A percentile compares a stretch with the other conserved stretches of the same genome.
Conservation (phyloP, 1,139 yeast species). For the Hemisphaericaspora lyxosophila region DNA sequence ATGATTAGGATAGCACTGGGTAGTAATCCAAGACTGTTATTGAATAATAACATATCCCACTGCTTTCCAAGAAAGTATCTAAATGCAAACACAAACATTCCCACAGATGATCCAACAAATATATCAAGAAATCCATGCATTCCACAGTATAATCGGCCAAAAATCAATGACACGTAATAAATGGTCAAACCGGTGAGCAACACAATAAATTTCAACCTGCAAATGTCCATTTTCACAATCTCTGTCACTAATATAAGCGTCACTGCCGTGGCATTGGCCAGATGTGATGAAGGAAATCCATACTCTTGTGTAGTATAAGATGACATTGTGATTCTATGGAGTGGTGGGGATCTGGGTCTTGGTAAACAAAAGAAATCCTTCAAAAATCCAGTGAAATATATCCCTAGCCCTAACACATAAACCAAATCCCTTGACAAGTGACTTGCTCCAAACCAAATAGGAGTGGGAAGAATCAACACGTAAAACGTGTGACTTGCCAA, state of each 20-base stretch:
- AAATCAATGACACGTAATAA: slow-evolving; percentile 66
- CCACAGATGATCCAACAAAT: slow-evolving; percentile 62
- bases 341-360: slow-evolving; percentile 88
- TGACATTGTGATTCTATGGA: slow-evolving; percentile 85
- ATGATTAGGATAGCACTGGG: slow-evolving; percentile 30
- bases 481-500: slow-evolving; percentile 93
- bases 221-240: slow-evolving; percentile 12
- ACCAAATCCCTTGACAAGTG: slow-evolving; percentile 67
- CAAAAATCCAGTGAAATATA: slow-evolving; percentile 70
- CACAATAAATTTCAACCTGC: slow-evolving; percentile 9
- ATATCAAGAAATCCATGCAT: slow-evolving; percentile 95
- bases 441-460: slow-evolving; percentile 79
- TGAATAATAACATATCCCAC: slow-evolving; percentile 42
- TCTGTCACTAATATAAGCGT: slow-evolving; percentile 47
- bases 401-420: slow-evolving; percentile 79
- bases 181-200: slow-evolving; percentile 23
- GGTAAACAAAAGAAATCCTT: slow-evolving; percentile 91
- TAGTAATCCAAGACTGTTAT: slow-evolving; percentile 35
- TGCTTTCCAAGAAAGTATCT: slow-evolving; percentile 35
- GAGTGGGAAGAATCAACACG: slow-evolving; percentile 81
- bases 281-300: slow-evolving; percentile 92
- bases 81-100: slow-evolving; percentile 46
- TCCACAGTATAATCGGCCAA: slow-evolving; percentile 91
- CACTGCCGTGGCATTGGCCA: slow-evolving; percentile 89
- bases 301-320: slow-evolving; percentile 88